These are phyloP conservation scores for Verticillium tricorpus DNA, from an alignment of 2,329 filamentous ascomycete species.

Conservation along the genomic window DNA sequence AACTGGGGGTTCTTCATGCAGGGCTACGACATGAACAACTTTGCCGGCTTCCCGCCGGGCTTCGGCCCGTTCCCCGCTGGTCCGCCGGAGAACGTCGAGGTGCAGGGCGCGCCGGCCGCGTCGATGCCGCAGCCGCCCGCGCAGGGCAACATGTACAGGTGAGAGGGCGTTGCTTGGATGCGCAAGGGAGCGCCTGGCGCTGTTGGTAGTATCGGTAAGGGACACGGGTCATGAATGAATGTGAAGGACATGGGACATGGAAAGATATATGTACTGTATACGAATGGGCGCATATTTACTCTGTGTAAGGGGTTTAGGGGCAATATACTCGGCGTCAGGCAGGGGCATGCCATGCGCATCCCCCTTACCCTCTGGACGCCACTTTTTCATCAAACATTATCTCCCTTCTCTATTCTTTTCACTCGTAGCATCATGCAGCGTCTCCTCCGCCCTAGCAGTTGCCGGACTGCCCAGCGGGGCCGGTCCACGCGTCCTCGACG, in stretches of 20 bases:
- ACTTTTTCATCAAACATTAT: neutral
- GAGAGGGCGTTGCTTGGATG: neutral
- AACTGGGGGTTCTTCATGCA: constrained; percentile 46
- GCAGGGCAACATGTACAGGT: neutral
- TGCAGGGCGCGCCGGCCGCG: constrained; percentile 9
- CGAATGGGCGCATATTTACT: neutral
- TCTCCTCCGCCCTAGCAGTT: constrained; percentile 6
- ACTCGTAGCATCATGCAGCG: neutral
- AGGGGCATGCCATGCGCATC: neutral
- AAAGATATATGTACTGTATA: neutral
- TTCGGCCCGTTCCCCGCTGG: constrained; percentile 14
- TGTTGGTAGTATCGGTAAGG: neutral
- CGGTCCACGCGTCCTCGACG: constrained; percentile 34
- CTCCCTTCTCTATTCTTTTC: neutral
- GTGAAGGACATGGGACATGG: neutral
- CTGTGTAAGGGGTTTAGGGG: neutral
- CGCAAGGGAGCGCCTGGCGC: too few species aligned
- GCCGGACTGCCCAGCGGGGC: constrained; percentile 22
- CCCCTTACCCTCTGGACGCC: too few species aligned
- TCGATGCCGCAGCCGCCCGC: neutral
- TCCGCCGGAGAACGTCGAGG: neutral
- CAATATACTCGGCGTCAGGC: neutral
- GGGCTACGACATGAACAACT: constrained; percentile 28
- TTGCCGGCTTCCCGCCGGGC: constrained; percentile 21
- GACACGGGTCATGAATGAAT: neutral